Conservation (phyloP, 148 eudicot species). For the Arbutus unedo region DNA sequence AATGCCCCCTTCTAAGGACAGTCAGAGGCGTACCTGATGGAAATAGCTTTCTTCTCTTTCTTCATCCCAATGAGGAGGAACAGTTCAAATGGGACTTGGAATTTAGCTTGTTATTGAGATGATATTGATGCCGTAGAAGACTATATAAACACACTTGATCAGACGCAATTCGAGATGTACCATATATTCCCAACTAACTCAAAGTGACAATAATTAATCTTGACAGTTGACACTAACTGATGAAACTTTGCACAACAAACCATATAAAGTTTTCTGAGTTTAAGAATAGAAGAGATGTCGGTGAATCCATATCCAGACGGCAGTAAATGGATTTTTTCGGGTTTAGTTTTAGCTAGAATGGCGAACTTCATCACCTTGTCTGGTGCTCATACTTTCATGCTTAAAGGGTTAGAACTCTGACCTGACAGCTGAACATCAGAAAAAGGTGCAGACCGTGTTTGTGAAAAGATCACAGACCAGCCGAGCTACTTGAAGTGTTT, state of each 20-base stretch:
- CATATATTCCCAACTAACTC: background rate
- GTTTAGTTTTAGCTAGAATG: slow-evolving; percentile 28
- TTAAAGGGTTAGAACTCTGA: slow-evolving; percentile 26
- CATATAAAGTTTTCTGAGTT: slow-evolving; percentile 15
- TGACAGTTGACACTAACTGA: slow-evolving; percentile 10
- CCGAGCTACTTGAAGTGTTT: slow-evolving; percentile 32
- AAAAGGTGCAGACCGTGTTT: slow-evolving; percentile 27
- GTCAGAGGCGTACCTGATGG: background rate
- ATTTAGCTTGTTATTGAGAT: slow-evolving; percentile 15
- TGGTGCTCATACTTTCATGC: slow-evolving; percentile 19
- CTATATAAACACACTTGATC: background rate
- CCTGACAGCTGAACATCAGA: slow-evolving; percentile 32
- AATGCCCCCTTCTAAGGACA: background rate
- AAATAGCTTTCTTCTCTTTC: slow-evolving; percentile 5
- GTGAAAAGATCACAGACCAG: slow-evolving; percentile 40
- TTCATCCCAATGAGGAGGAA: background rate
- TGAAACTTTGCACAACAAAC: slow-evolving; percentile 13
- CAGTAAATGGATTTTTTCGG: slow-evolving; percentile 18
- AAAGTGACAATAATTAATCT: background rate
- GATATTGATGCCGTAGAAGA: slow-evolving; percentile 10
- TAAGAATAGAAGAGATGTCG: slow-evolving; percentile 9
- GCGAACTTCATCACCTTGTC: slow-evolving; percentile 31
- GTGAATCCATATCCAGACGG: slow-evolving; percentile 3
- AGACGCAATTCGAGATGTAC: slow-evolving; percentile 13
- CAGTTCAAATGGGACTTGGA: background rate